A percentile compares a stretch with the other conserved stretches of the same genome.
Conservation (phyloP, 768 basidiomycete species). For the Exidia glandulosa region DNA sequence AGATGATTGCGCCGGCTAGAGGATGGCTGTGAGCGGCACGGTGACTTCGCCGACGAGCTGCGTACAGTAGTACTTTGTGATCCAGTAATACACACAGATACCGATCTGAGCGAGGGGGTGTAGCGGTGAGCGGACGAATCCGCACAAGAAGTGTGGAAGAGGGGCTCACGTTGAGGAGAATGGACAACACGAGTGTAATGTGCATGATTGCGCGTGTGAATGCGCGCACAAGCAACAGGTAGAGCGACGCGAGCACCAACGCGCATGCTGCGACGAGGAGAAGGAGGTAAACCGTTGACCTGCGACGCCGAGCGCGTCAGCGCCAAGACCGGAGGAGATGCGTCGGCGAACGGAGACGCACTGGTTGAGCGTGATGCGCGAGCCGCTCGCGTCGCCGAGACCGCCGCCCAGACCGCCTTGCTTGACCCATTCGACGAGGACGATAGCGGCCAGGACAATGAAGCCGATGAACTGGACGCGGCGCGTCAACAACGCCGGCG, state of each 20-base stretch:
- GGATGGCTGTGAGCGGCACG: conserved; percentile 4
- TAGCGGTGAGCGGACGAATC: conserved; percentile 1
- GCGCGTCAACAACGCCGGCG: neutral
- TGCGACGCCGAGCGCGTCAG: conserved; percentile 13
- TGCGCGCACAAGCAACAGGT: conserved; percentile 57
- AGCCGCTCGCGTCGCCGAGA: conserved; percentile 32
- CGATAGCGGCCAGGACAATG: conserved; percentile 54
- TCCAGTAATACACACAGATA: conserved; percentile 67
- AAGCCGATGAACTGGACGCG: conserved; percentile 50
- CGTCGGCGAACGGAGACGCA: conserved; percentile 17
- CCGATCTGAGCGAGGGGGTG: conserved; percentile 31
- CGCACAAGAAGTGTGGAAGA: neutral
- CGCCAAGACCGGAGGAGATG: neutral
- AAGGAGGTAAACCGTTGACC: conserved; percentile 67
- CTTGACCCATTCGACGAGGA: conserved; percentile 49
- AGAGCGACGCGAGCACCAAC: conserved; percentile 51
- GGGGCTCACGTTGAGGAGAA: conserved; percentile 44
- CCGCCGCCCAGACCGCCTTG: conserved; percentile 64
- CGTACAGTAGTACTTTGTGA: conserved; percentile 58
- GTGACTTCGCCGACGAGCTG: conserved; percentile 15
- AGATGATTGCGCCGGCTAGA: conserved; percentile 80
- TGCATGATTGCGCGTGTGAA: conserved; percentile 74
- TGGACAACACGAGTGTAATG: conserved; percentile 54
- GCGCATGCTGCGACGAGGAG: conserved; percentile 62
- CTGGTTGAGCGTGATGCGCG: conserved; percentile 52